Evolutionary conservation across 805 yeast species (phyloP), one percentile per base, ranked within the genome.

Genomic region (Yarrowia divulgata): DNA sequence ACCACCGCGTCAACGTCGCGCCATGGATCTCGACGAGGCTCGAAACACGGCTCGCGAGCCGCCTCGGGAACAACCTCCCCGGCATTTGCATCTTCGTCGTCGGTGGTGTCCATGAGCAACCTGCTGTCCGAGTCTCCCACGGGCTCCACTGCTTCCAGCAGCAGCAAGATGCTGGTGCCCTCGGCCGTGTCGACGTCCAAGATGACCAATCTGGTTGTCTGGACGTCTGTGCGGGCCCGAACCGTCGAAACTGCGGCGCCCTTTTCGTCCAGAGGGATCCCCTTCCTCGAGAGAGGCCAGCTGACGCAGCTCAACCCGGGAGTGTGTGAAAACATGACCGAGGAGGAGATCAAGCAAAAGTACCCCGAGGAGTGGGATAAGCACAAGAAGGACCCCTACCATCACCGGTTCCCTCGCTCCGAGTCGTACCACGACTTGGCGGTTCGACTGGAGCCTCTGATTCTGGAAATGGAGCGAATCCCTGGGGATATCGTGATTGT

Each of bases 391-490:
- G 98, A 94, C 77, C 97, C 97, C 1, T 95, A 95, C 76, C 98
- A 95, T 79, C 94, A 90, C 76, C 83, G 99, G 70, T 95, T 86
- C 76, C 91, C 97, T 2, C 84, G 98, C 63, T 92, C 97, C 0
- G 99, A 95, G 80, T 90, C 96, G 64, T 95, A 93, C 76, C 99
- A 95, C 79, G 99, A 95, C 78, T 83, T 95, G 69, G 98, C 99
- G 0, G 89, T 95, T 45, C 87, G 97, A 74, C 85, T 95, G 80
- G 99, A 95, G 79, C 97, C 98, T 0, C 82, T 95, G 69, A 87
- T 95, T 71, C 83, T 95, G 77, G 98, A 95, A 78, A 89, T 95
- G 87, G 99, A 95, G 78, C 85, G 98, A 73, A 88, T 90, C 85
- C 74, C 78, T 19, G 85, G 91, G 67, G 97, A 93, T 76, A 85